phyloP scores from a whole-genome alignment of 2,329 filamentous ascomycete genomes.

The Trichoderma cornu-damae region DNA sequence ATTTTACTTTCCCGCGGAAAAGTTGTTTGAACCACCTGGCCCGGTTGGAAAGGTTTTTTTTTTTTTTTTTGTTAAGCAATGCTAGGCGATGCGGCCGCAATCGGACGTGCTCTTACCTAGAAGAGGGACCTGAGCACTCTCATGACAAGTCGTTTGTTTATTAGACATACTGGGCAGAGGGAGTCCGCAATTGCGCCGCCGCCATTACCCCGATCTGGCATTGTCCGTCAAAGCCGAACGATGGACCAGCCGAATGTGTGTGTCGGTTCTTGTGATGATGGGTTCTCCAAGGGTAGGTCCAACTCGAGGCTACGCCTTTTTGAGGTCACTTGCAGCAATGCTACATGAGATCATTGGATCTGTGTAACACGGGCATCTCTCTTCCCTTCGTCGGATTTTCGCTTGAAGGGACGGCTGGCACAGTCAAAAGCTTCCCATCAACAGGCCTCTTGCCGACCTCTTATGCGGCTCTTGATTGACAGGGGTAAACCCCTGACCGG shows the following conservation, averaged over 20 bases:
- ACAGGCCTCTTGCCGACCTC: not conserved
- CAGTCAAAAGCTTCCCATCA: not conserved
- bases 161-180: too few species aligned
- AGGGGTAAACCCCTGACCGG: not conserved
- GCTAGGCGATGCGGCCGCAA: not conserved
- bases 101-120: not conserved
- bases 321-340: not conserved
- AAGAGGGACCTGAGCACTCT: not conserved
- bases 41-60: not conserved
- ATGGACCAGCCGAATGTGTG: not conserved
- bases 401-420: not conserved
- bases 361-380: not conserved
- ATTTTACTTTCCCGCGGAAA: conserved; percentile 9
- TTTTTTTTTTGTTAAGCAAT: not conserved
- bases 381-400: not conserved
- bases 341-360: not conserved
- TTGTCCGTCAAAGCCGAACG: not conserved
- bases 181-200: not conserved
- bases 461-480: not conserved
- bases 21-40: not conserved
- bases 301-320: not conserved
- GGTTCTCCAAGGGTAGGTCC: not conserved
- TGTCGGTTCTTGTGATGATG: not conserved
- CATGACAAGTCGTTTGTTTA: not conserved
- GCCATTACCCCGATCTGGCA: not conserved